These are phyloP conservation scores for Paramecium bursaria DNA, from an alignment of 73 alveolate species.

Conservation along the genomic window DNA sequence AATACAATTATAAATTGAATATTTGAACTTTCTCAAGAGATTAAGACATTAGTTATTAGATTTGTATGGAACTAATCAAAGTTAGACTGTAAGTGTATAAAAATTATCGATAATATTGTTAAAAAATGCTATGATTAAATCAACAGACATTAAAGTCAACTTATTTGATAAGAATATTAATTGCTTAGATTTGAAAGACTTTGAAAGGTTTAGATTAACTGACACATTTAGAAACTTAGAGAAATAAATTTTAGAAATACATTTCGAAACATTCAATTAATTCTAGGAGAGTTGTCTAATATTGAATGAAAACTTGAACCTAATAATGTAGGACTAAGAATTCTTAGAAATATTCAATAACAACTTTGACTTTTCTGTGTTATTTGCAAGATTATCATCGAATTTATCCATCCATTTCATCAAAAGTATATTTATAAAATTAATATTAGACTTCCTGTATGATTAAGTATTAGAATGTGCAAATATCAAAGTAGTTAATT, in stretches of 20 bases:
- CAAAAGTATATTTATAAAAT: slow-evolving; percentile 2
- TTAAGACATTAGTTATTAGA: slow-evolving; percentile 15
- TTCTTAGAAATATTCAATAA: slow-evolving; percentile 59
- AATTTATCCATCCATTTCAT: slow-evolving; percentile 22
- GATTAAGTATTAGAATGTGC: slow-evolving; percentile 49
- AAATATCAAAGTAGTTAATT: slow-evolving; percentile 20
- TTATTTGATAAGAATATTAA: slow-evolving; percentile 35
- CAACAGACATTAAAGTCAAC: slow-evolving; percentile 33
- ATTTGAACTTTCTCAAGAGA: slow-evolving; percentile 10
- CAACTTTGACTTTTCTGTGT: slow-evolving; percentile 32
- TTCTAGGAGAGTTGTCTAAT: slow-evolving; percentile 38
- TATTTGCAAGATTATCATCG: slow-evolving; percentile 28
- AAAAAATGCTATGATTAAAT: slow-evolving; percentile 41
- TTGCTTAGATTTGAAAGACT: slow-evolving; percentile 26
- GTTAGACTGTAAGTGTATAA: background rate
- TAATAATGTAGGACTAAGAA: slow-evolving; percentile 34
- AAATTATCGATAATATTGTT: slow-evolving; percentile 1
- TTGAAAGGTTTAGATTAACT: slow-evolving; percentile 56
- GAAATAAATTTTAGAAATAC: slow-evolving; percentile 41
- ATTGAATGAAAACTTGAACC: slow-evolving; percentile 46
- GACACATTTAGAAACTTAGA: slow-evolving; percentile 44
- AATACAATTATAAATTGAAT: slow-evolving; percentile 20
- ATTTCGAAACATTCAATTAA: slow-evolving; percentile 56
- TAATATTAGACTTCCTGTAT: slow-evolving; percentile 10
- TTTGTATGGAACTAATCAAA: background rate